Evolutionary conservation across 345 rosid genomes (phyloP), one percentile per base, ranked within the genome.

Genomic region (Eucalyptus curtisii): DNA sequence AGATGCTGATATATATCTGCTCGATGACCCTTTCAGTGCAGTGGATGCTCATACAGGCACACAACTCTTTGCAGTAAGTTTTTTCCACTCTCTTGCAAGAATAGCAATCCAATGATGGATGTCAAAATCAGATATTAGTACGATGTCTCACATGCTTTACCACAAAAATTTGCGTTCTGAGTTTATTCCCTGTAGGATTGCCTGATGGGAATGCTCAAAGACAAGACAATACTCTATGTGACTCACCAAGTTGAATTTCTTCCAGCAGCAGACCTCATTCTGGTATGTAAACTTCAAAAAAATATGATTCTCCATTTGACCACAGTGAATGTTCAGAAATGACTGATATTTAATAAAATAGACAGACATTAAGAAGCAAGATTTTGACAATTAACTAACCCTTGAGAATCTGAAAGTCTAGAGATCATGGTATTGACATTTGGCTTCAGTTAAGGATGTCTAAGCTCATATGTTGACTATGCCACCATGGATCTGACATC

Each of bases 231-330:
- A 79, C 91, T 97, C 90, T 97, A 94, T 87, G 99, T 97, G 57
- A 96, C 99, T 33, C 99, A 97, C 94, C 99, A 97, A 95, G 98
- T 97, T 16, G 99, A 97, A 94, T 96, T 96, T 93, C 98, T 97
- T 89, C 98, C 99, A 37, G 97, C 96, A 13, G 98, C 99, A 88
- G 99, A 97, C 92, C 91, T 95, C 88, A 97, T 97, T 92, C 91
- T 97, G 96, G 99, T 97, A 95, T 91, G 94, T 68, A 57, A 64
- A 24, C 87, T 86, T 31, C 86, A 47, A n/a, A 49, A 90, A 81
- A 71, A 52, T 52, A 82, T 61, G 37, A 33, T 31, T 50, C 13
- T n/a, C 68, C 53, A 40, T 40, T 87, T 55, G 15, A 81, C 76
- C 76, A 64, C 40, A 4, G 20, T 8, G 5, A n/a, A n/a, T 13